Evolutionary conservation across 129 eudicot genomes (phyloP).

Genomic region (Logfia minima): DNA sequence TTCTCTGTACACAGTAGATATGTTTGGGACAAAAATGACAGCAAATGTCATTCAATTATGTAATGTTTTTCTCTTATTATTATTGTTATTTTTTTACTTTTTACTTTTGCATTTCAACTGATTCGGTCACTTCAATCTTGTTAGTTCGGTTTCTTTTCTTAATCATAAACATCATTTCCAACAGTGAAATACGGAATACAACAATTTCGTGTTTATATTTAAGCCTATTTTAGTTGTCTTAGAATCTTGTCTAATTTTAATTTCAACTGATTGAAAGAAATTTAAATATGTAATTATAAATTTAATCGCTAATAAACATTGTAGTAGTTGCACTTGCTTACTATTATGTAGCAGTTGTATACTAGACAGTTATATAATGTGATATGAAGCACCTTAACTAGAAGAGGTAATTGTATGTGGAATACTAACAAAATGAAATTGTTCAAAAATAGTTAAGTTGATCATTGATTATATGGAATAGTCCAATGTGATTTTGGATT

Average conservation of each 20-base stretch:
- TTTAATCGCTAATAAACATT: no score
- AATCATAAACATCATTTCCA: slow-evolving; percentile 19
- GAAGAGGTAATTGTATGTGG: neutral
- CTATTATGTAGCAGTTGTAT: no score
- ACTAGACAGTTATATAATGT: no score
- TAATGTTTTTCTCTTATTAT: neutral
- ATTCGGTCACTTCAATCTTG: slow-evolving; percentile 59
- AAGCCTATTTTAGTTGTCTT: no score
- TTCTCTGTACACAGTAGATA: slow-evolving; percentile 21
- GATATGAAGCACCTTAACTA: no score
- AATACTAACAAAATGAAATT: neutral
- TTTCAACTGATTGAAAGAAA: no score
- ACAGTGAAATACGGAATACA: neutral
- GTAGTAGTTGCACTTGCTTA: no score
- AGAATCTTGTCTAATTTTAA: no score
- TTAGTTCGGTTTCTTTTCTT: slow-evolving; percentile 30
- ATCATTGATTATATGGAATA: neutral
- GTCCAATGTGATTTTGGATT: neutral
- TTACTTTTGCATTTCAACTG: slow-evolving; percentile 35
- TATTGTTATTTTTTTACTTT: slow-evolving; percentile 6
- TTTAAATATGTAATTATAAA: no score
- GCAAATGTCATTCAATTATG: slow-evolving; percentile 33
- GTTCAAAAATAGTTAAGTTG: neutral
- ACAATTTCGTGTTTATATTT: neutral
- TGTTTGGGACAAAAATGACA: slow-evolving; percentile 32